Evolutionary conservation across 495 filamentous ascomycete genomes (phyloP), one percentile per base, ranked within the genome.

Genomic region (Penicillium coprophilum): DNA sequence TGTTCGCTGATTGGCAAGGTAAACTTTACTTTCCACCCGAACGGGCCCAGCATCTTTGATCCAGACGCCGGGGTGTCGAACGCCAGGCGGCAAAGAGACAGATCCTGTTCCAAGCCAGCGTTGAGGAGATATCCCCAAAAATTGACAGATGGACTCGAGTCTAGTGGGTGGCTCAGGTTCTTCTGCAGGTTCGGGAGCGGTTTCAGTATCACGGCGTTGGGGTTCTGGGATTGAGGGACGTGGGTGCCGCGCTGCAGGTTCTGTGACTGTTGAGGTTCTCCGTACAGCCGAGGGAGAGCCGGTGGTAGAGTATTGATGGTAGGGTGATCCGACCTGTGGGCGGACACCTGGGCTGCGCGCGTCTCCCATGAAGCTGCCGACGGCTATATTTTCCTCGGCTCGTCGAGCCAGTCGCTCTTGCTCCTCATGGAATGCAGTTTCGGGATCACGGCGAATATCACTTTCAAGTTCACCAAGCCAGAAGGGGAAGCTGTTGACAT

Each of bases 1-100:
- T 0, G 94, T 98, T 44, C 94, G 85, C 74, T 98, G 90, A 68
- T 98, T 98, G 46, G 94, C 94, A 32, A 98, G 87, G 92, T 94
- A 98, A 6, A 98, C 93, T 72, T 98, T 98, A 39, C 90, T 89
- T 72, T 98, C 94, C 38, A 98, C 91, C 50, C 89, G 83, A 32
- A 97, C 80, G 1, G 91, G 90, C 0, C 93, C 92, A 0, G 88
- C 79, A 71, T 98, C 93, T 77, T 97, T 98, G 75, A 98, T 87
- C 83, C 92, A 91, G 44, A 80, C 78, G 1, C 81, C 84, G 10
- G 94, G 94, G 55, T 93, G 84, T 31, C 75, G 81, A n/a, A 98
- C 89, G 19, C 95, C 95, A 5, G 89, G 87, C 0, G 94, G 94
- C 23, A 98, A 76, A 20, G 70, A 61, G 24, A 71, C 62, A 7